These are phyloP conservation scores for Neodidymelliopsis sp. DNA, from an alignment of 2,329 filamentous ascomycete genomes.

Conservation along the genomic window DNA sequence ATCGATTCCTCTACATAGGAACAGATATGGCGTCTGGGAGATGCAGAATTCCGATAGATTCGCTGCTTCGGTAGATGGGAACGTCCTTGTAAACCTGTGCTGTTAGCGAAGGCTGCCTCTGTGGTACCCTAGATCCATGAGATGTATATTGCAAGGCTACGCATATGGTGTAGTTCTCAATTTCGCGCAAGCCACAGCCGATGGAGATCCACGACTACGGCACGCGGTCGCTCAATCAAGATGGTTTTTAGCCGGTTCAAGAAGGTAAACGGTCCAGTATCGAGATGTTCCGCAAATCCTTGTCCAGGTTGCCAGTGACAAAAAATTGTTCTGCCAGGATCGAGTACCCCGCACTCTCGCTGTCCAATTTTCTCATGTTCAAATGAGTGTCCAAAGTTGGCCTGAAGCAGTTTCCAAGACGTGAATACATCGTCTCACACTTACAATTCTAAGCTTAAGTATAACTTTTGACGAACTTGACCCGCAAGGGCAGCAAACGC, in stretches of 20 bases:
- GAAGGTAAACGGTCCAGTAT: background rate
- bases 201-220: background rate
- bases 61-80: background rate
- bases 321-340: background rate
- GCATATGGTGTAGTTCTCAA: background rate
- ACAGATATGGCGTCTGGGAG: background rate
- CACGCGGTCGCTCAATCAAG: background rate
- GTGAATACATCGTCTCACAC: too few relatives aligned
- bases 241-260: background rate
- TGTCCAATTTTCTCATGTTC: background rate
- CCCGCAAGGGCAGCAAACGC: too few relatives aligned
- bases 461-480: too few relatives aligned
- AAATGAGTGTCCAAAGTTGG: background rate
- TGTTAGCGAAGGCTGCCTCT: background rate
- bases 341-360: background rate
- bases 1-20: background rate
- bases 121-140: slow-evolving; percentile 1
- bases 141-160: background rate
- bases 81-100: background rate
- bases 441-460: too few relatives aligned
- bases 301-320: background rate
- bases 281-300: background rate
- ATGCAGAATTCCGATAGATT: background rate
- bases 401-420: too few relatives aligned
- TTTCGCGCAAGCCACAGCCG: slow-evolving; percentile 3